Evolutionary conservation across 768 basidiomycete genomes (phyloP), one percentile per base, ranked within the genome.

Genomic region (Tylopilus sp.): DNA sequence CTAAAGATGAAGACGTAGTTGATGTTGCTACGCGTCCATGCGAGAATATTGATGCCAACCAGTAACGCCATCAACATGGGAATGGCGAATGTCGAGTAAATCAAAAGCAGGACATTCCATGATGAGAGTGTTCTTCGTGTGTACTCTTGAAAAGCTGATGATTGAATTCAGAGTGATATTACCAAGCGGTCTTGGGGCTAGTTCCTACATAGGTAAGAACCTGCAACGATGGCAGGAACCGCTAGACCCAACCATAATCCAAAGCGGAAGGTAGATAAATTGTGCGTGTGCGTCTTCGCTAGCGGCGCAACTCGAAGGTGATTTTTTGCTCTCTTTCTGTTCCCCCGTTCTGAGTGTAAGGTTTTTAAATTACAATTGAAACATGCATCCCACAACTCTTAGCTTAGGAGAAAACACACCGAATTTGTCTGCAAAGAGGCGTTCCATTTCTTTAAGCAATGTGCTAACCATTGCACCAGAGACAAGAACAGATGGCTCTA

Each of bases 1-100:
- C 88, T 88, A 62, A 95, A 90, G 31, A 95, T 90, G 67, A 98
- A 96, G n/a, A 85, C 80, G 62, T 94, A 96, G 65, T 98, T 98
- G 60, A 99, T 92, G 42, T 88, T 78, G 6, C 85, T 74, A 6
- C 72, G 70, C 0, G 82, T 76, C 87, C 90, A 99, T 0, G 86
- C 87, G 21, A 85, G 59, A 6, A 98, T 58, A 65, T 99, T 98
- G n/a, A 89, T 52, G 24, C 91, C 89, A 49, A 98, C 81, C 1
- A 97, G 72, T 29, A 92, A 55, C 2, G 83, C 75, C 63, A 97
- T 88, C 3, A 96, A 56, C 7, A 86, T 75, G 0, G 94, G 93
- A 4, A 97, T 67, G 40, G 84, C 69, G 24, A 96, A 69, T 6
- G 86, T 76, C 1, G 80, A 85, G 64, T 97, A 99, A 19, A 95